These are phyloP conservation scores for Mycena filopes DNA, from an alignment of 768 basidiomycete genomes.

Conservation along the genomic window DNA sequence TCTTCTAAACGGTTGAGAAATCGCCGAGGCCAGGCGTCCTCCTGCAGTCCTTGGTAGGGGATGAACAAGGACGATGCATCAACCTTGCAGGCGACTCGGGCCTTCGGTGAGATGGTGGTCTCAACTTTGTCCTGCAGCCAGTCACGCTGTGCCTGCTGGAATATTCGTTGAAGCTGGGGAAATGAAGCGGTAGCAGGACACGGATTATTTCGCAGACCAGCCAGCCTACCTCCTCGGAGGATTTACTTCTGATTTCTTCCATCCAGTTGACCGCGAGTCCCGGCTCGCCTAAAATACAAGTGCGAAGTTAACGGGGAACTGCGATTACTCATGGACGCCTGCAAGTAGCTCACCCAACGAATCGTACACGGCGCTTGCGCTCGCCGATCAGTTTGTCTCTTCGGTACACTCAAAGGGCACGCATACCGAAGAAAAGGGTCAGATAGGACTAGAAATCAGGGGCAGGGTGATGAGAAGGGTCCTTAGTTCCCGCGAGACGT, in stretches of 20 bases:
- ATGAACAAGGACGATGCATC: slow-evolving; percentile 62
- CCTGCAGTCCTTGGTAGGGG: slow-evolving; percentile 42
- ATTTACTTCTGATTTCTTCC: slow-evolving; percentile 23
- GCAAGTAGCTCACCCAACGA: slow-evolving; percentile 25
- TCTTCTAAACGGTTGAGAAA: slow-evolving; percentile 50
- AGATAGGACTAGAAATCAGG: slow-evolving; percentile 62
- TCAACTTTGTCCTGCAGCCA: slow-evolving; percentile 51
- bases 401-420: slow-evolving; percentile 13
- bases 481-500: slow-evolving; percentile 22
- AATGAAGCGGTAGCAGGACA: not conserved
- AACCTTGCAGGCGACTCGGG: slow-evolving; percentile 55
- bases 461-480: slow-evolving; percentile 9
- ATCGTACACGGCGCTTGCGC: slow-evolving; percentile 27
- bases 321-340: slow-evolving; percentile 9
- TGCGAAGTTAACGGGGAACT: slow-evolving; percentile 29
- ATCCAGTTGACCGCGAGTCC: slow-evolving; percentile 28
- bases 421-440: slow-evolving; percentile 76
- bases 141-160: slow-evolving; percentile 52
- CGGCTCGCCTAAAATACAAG: slow-evolving; percentile 16
- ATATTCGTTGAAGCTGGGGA: slow-evolving; percentile 56
- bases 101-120: slow-evolving; percentile 55
- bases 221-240: slow-evolving; percentile 27
- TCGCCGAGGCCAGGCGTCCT: slow-evolving; percentile 37
- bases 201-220: not conserved
- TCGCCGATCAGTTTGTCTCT: slow-evolving; percentile 27